These are phyloP conservation scores for Bremia lactucae DNA, from an alignment of 352 stramenopile genomes.

Conservation along the genomic window DNA sequence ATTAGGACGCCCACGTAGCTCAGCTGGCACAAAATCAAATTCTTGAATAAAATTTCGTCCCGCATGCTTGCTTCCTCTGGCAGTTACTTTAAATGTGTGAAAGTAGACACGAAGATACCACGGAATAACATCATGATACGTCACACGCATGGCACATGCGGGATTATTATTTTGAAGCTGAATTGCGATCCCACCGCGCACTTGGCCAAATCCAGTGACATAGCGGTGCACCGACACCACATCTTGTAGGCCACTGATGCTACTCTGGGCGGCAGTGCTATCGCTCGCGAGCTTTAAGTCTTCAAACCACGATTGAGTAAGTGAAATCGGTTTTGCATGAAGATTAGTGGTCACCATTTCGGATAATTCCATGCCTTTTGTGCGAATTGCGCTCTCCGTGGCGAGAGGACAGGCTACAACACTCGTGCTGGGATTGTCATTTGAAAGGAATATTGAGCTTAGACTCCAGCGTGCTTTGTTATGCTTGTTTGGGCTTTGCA, in stretches of 20 bases:
- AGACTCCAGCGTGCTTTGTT: conserved; percentile 29
- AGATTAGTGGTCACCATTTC: conserved; percentile 14
- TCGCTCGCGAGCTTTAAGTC: conserved; percentile 12
- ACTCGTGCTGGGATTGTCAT: background rate
- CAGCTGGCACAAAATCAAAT: conserved; percentile 50
- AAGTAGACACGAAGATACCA: conserved; percentile 79
- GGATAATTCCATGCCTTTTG: conserved; percentile 12
- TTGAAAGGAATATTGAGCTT: conserved; percentile 34
- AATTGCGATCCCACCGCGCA: conserved; percentile 60
- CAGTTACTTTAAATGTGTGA: conserved; percentile 37
- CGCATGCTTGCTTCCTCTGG: conserved; percentile 3
- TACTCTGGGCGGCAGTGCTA: conserved; percentile 3
- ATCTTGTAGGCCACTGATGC: conserved; percentile 15
- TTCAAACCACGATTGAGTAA: conserved; percentile 13
- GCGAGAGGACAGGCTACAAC: conserved; percentile 34
- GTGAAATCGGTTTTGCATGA: conserved; percentile 4
- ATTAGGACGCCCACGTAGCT: conserved; percentile 42
- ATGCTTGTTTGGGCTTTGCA: conserved; percentile 24
- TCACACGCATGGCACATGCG: conserved; percentile 37
- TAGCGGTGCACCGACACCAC: conserved; percentile 60
- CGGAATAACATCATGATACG: conserved; percentile 66
- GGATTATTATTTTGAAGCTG: conserved; percentile 51
- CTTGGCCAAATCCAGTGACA: conserved; percentile 63
- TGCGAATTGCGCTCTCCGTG: conserved; percentile 25
- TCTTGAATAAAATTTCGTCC: conserved; percentile 7